A percentile compares a stretch with the other conserved stretches of the same genome.
These are phyloP conservation scores for Tilletia walkeri DNA, from an alignment of 1,284 basidiomycete species.

Conservation along the genomic window DNA sequence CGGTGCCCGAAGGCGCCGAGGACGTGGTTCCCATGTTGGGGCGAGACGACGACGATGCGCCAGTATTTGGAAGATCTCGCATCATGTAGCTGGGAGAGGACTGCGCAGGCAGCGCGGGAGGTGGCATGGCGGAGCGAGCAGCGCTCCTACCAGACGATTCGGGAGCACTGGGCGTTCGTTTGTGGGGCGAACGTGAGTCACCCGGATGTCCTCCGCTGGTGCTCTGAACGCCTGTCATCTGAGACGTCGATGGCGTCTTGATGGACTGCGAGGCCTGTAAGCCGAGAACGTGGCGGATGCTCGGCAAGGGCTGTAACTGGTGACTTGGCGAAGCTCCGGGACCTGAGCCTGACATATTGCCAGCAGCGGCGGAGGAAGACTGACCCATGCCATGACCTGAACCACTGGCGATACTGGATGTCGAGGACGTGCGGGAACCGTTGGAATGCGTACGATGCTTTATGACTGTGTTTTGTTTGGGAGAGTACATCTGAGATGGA, in stretches of 20 bases:
- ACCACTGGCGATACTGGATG: background rate
- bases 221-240: background rate
- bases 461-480: background rate
- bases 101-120: slow-evolving; percentile 8
- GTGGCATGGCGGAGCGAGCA: background rate
- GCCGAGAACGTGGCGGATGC: slow-evolving; percentile 14
- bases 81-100: slow-evolving; percentile 2
- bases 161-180: slow-evolving; percentile 2
- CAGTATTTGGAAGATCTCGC: background rate
- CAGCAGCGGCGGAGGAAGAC: background rate
- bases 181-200: background rate
- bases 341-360: background rate
- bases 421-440: slow-evolving; percentile 2
- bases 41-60: background rate
- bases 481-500: background rate
- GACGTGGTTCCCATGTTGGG: slow-evolving; percentile 1
- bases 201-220: background rate
- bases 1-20: background rate
- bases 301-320: background rate
- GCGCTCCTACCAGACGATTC: background rate
- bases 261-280: background rate
- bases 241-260: background rate
- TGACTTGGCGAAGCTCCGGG: background rate
- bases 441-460: background rate
- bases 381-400: background rate